These are phyloP conservation scores for Salvia hispanica DNA, from an alignment of 257 asterid species.

Conservation along the genomic window DNA sequence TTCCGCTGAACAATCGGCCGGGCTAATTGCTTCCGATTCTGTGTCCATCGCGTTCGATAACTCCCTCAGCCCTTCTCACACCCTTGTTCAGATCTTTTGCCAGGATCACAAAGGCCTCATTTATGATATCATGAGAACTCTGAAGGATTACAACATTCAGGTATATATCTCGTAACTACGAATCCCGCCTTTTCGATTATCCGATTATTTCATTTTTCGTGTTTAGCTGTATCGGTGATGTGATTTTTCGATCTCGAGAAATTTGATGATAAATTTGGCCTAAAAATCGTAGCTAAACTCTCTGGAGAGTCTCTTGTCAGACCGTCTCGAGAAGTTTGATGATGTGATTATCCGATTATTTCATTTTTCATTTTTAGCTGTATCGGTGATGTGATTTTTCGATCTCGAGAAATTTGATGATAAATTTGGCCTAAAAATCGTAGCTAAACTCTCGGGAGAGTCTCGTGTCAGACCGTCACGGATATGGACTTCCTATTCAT, in stretches of 20 bases:
- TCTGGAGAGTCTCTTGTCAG: too few species aligned
- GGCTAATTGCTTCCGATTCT: constrained; percentile 35
- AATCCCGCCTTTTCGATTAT: not conserved
- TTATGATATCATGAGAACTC: constrained; percentile 72
- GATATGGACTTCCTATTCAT: too few species aligned
- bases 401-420: not conserved
- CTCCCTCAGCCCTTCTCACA: constrained; percentile 67
- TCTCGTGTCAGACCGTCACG: not conserved
- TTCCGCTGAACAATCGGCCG: constrained; percentile 32
- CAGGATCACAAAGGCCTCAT: constrained; percentile 75
- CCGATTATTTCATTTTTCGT: not conserved
- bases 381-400: not conserved
- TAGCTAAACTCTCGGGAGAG: not conserved
- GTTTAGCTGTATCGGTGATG: not conserved
- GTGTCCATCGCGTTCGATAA: constrained; percentile 57
- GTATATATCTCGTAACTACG: constrained; percentile 39
- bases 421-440: too few species aligned
- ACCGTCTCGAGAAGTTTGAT: too few species aligned
- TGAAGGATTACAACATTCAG: constrained; percentile 74
- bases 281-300: not conserved
- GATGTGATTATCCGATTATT: not conserved
- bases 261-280: not conserved
- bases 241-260: not conserved
- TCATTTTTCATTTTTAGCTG: not conserved
- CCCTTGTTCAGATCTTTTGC: constrained; percentile 61